Base-by-base conservation (phyloP, 129 eudicot genomes). In the Pittosporum tobira region DNA sequence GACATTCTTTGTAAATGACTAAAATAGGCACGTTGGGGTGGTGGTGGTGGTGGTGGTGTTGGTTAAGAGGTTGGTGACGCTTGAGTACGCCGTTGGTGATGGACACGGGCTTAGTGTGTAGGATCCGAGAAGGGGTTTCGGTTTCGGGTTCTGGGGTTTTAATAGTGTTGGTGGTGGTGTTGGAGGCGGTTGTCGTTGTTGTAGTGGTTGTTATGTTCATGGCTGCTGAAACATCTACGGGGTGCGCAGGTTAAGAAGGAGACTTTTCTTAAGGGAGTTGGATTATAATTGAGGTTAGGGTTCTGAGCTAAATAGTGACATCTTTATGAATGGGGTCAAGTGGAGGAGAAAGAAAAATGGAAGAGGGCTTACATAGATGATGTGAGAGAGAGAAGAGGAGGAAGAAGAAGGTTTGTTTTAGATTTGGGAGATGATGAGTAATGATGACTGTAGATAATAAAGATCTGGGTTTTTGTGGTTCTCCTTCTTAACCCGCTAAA, bases 1-100 rank as follows among this genome's bases (percentile, higher is more conserved):
- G 77, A 58, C 99, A 91, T 49, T 91, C 99, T 23, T 59, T 75
- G 80, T 91, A 91, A 2, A 55, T 58, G 2, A 87, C 77, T 1
- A 77, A 76, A 1, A 70, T 71, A 11, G 73, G 55, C 5, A 6
- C n/a, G n/a, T n/a, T n/a, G n/a, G n/a, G n/a, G n/a, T 81, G 80
- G 9, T 72, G 77, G 20, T 43, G 68, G 67, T 58, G 48, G 52
- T 23, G 67, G 74, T 67, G 81, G 67, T 69, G 58, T 24, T 62
- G 73, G 60, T n/a, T n/a, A n/a, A 30, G 50, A 18, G 59, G 67
- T 51, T 60, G 71, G 73, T 71, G 75, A 65, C 75, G 81, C 49
- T 71, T 76, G 63, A 70, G 74, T 15, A 73, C 73, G 45, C 81
- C 85, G 75, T 79, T 79, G 69, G 69, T 58, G 61, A 70, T 68